These are phyloP conservation scores for Penicillium robsamsonii DNA, from an alignment of 495 filamentous ascomycete genomes.

Conservation along the genomic window DNA sequence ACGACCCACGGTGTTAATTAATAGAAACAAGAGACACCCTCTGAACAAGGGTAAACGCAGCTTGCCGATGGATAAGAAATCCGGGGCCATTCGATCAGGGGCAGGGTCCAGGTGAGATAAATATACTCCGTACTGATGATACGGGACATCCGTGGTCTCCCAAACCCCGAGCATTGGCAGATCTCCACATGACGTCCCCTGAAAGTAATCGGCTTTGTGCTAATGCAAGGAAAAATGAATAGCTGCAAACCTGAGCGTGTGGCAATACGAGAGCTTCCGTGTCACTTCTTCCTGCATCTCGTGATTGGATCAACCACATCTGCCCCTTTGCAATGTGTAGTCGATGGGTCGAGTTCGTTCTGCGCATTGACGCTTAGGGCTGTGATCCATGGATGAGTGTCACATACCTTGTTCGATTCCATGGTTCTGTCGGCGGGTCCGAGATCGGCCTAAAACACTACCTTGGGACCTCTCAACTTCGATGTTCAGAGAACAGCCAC, in stretches of 20 bases:
- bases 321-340: constrained; percentile 1
- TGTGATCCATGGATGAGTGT: constrained; percentile 7
- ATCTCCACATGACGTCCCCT: constrained; percentile 17
- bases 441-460: constrained; percentile 13
- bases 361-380: constrained; percentile 25
- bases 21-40: neutral
- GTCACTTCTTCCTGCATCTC: constrained; percentile 12
- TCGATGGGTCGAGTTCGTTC: constrained; percentile 11
- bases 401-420: constrained; percentile 7
- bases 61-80: constrained; percentile 13
- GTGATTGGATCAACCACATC: constrained; percentile 19
- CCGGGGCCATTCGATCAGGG: constrained; percentile 10
- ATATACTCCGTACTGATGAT: constrained; percentile 8
- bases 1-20: neutral
- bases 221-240: constrained; percentile 31
- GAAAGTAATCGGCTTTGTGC: constrained; percentile 9
- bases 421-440: constrained; percentile 14
- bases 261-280: constrained; percentile 25
- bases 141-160: constrained; percentile 2
- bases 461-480: constrained; percentile 10
- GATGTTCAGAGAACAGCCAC: constrained; percentile 1
- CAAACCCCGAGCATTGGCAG: constrained; percentile 9
- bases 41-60: constrained; percentile 1
- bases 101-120: constrained; percentile 2
- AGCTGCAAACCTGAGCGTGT: constrained; percentile 21